Evolutionary conservation across 345 rosid genomes (phyloP).

Genomic region (Excoecaria cochinchinensis): DNA sequence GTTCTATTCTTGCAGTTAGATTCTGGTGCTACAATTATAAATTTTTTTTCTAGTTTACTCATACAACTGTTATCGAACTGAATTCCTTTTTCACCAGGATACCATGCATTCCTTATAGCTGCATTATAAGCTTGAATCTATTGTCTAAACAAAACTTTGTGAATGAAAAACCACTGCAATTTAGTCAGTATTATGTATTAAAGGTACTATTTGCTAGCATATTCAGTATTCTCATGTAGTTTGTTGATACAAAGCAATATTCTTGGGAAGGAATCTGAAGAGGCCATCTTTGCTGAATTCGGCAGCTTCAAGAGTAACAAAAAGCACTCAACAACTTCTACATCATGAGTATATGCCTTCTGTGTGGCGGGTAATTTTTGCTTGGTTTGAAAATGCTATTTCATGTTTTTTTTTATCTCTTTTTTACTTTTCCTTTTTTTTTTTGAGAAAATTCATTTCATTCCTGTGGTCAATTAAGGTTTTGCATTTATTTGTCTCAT

Average conservation of each 20-base stretch:
- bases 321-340: conserved; percentile 32
- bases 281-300: conserved; percentile 28
- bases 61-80: not conserved
- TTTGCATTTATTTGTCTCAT: not conserved
- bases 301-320: conserved; percentile 27
- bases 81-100: not conserved
- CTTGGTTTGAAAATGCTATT: conserved; percentile 8
- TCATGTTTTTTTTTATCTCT: not conserved
- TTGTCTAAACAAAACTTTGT: not conserved
- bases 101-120: not conserved
- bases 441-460: not conserved
- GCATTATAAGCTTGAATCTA: not conserved
- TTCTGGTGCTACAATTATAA: not conserved
- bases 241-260: not conserved
- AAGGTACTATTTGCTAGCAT: not conserved
- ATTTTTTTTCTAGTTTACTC: not conserved
- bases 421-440: not conserved
- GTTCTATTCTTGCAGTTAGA: not conserved
- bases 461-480: not conserved
- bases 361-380: conserved; percentile 69
- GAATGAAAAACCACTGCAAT: not conserved
- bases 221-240: not conserved
- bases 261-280: conserved; percentile 33
- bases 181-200: not conserved
- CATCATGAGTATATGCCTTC: conserved; percentile 83